A percentile compares a stretch with the other conserved stretches of the same genome.
These are phyloP conservation scores for Acanthamoeba triangularis DNA, from an alignment of 208 protist species.

Conservation along the genomic window DNA sequence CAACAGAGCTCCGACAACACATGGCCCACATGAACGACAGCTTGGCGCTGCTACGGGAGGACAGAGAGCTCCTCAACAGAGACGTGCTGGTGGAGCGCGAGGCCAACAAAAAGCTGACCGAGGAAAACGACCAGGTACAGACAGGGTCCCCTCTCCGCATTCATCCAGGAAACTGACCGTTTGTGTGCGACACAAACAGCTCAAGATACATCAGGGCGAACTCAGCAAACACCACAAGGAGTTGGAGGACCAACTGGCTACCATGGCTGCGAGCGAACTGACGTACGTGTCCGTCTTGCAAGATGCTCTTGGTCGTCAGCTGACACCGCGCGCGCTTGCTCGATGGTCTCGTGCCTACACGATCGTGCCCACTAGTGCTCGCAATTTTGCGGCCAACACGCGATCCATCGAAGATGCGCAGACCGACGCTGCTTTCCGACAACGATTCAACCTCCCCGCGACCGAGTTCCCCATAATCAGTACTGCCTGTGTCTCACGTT, in stretches of 20 bases:
- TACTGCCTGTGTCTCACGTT: not conserved
- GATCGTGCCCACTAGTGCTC: not conserved
- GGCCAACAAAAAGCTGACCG: not conserved
- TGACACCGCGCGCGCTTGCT: not conserved
- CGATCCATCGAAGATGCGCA: conserved; percentile 48
- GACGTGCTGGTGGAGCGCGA: not conserved
- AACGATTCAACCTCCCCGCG: conserved; percentile 36
- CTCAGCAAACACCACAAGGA: not conserved
- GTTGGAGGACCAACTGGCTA: not conserved
- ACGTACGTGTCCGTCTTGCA: not conserved
- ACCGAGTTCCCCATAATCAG: conserved; percentile 39
- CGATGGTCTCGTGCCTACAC: no score
- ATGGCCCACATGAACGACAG: conserved; percentile 37
- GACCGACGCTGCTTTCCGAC: conserved; percentile 4
- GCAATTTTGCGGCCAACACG: conserved; percentile 52
- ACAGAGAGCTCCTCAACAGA: conserved; percentile 15
- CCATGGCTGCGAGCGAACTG: not conserved
- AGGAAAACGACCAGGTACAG: conserved; percentile 9
- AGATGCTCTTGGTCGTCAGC: not conserved
- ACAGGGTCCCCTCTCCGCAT: no score
- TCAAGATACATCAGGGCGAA: not conserved
- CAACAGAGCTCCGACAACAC: conserved; percentile 33
- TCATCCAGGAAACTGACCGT: no score
- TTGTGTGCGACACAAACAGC: not conserved
- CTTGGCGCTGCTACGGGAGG: conserved; percentile 12